Evolutionary conservation across 1,284 basidiomycete species (phyloP).

Genomic region (Cutaneotrichosporon arboriforme): DNA sequence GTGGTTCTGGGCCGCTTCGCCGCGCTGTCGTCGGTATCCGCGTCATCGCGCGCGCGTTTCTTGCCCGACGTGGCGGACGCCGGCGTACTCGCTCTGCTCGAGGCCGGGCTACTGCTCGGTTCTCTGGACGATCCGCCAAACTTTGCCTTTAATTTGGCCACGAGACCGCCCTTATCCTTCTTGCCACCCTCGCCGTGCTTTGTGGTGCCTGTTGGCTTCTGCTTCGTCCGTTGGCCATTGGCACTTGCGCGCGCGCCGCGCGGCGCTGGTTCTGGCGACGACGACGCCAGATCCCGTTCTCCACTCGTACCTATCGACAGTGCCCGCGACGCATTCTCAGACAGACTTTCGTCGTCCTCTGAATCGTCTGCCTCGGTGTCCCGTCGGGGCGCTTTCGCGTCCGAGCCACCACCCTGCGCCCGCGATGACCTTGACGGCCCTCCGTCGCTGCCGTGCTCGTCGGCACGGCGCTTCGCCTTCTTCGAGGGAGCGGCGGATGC

Average conservation of each 20-base stretch:
- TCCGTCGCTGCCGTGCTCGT: no score
- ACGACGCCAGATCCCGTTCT: no score
- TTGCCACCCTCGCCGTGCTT: neutral
- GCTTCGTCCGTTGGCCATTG: no score
- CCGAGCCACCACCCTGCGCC: no score
- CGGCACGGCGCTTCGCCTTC: neutral
- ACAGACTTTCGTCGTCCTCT: no score
- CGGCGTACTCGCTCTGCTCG: neutral
- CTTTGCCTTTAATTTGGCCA: neutral
- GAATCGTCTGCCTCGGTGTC: neutral
- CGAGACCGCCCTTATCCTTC: neutral
- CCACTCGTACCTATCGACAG: neutral
- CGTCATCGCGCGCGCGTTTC: conserved; percentile 4
- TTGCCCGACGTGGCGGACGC: neutral
- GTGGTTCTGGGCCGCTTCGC: neutral
- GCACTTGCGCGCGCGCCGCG: no score
- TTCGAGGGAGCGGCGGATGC: neutral
- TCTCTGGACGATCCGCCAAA: neutral
- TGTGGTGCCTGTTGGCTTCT: no score
- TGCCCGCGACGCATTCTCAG: no score
- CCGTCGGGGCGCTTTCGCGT: no score
- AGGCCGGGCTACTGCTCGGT: neutral
- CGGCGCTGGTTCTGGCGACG: no score
- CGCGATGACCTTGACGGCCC: no score
- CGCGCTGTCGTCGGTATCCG: neutral